Evolutionary conservation across 495 filamentous ascomycete genomes (phyloP).

Genomic region (Aspergillus leporis): DNA sequence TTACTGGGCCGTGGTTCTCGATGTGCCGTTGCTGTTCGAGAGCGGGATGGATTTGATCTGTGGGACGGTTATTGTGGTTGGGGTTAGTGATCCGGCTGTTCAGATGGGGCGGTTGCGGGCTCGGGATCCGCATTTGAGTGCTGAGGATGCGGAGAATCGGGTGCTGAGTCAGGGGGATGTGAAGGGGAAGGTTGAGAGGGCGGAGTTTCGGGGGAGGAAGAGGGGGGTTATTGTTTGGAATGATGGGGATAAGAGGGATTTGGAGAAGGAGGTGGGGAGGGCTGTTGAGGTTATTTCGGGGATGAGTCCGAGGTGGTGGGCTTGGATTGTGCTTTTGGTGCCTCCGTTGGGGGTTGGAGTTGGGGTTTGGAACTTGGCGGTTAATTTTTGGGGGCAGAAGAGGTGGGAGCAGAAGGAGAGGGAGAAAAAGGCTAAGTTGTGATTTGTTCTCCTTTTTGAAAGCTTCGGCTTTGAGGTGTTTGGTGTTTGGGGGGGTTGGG

Average conservation of each 20-base stretch:
- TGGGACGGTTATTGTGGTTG: slow-evolving; percentile 81
- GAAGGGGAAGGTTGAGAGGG: slow-evolving; percentile 73
- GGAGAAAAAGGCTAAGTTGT: slow-evolving; percentile 70
- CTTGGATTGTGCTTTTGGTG: slow-evolving; percentile 65
- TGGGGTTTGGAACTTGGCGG: slow-evolving; percentile 65
- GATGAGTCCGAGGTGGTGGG: slow-evolving; percentile 78
- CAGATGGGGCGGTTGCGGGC: slow-evolving; percentile 77
- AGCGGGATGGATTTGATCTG: slow-evolving; percentile 77
- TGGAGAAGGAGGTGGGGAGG: slow-evolving; percentile 61
- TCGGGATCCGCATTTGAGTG: slow-evolving; percentile 69
- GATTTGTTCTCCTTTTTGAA: not conserved
- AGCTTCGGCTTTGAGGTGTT: not conserved
- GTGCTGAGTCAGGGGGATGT: slow-evolving; percentile 84
- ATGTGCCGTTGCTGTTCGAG: slow-evolving; percentile 92
- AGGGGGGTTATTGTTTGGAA: slow-evolving; percentile 84
- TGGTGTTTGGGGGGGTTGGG: not conserved
- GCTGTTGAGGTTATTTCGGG: slow-evolving; percentile 62
- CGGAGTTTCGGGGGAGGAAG: slow-evolving; percentile 58
- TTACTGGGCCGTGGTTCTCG: slow-evolving; percentile 84
- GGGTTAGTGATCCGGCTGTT: slow-evolving; percentile 66
- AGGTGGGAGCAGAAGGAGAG: slow-evolving; percentile 67
- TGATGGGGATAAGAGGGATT: slow-evolving; percentile 67
- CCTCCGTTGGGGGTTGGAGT: slow-evolving; percentile 69
- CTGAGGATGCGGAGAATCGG: slow-evolving; percentile 78
- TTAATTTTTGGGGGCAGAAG: slow-evolving; percentile 65